Base-by-base conservation (phyloP, 1,284 basidiomycete species). In the Marasmius fiardii region DNA sequence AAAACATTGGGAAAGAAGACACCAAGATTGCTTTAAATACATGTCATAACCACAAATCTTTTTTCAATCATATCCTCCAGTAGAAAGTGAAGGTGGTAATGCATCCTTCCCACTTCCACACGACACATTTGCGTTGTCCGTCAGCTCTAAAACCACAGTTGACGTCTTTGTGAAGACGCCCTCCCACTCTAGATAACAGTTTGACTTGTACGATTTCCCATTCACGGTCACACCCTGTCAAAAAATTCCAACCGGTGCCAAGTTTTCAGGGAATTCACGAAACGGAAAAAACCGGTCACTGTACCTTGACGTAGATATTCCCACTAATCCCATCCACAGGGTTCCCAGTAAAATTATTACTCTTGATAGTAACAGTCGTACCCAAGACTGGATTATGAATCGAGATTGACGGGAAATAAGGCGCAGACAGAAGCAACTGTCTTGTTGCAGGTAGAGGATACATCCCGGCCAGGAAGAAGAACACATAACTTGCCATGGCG, bases 401-500 rank as follows among this genome's bases (percentile, higher is more conserved):
- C 0, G 82, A 80, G 48, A 86, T 75, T 58, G 77, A 65, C 0
- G 74, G 79, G 73, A 86, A 86, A 67, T 74, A 84, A 0, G 84
- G 82, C 1, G 83, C 85, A 7, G 80, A 81, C 3, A 86, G 71
- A 1, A 86, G 74, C 61, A 80, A 71, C 60, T 85, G 83, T 10
- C 71, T 69, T 0, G 84, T 86, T 7, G 81, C 80, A 0, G 84
- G 83, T 4, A 85, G 67, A 2, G 83, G 83, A 59, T 86, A 86
- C 61, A 86, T 63, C 1, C 83, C 83, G 0, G 76, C 71, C 8
- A 86, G 73, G 63, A 81, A 82, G 67, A 84, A 88, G 1, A 78
- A 73, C 2, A 77, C 82, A 58, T 83, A 86, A 60, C 83, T 85
- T 3, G 76, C 86, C 87, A 89, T 88, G 0, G 86, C 86, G 43